A percentile compares a stretch with the other conserved stretches of the same genome.
Evolutionary conservation across 805 yeast genomes (phyloP).

Genomic region (Grigorovia yakushimaensis): DNA sequence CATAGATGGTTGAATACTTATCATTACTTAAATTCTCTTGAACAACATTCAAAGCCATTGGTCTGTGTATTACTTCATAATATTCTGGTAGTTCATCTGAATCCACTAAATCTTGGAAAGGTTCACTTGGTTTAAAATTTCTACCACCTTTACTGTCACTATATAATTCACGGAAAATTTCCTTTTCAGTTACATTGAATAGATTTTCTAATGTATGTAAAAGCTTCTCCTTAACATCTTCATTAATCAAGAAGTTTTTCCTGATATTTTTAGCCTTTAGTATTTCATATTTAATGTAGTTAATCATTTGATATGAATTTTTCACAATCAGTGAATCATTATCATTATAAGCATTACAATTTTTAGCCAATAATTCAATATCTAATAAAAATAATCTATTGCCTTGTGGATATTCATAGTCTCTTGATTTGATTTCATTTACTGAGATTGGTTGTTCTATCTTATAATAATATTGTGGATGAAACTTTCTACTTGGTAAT

Average conservation of each 20-base stretch:
- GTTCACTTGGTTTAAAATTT: conserved; percentile 41
- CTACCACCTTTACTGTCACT: conserved; percentile 7
- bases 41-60: conserved; percentile 63
- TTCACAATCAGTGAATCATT: conserved; percentile 53
- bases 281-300: conserved; percentile 45
- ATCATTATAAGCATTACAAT: conserved; percentile 68
- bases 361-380: conserved; percentile 54
- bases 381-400: conserved; percentile 43
- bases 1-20: conserved; percentile 44
- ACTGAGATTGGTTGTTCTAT: conserved; percentile 60
- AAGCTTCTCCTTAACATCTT: conserved; percentile 17
- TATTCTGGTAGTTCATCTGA: conserved; percentile 71
- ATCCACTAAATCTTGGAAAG: conserved; percentile 69
- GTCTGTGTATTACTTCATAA: conserved; percentile 57
- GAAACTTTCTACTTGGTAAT: conserved; percentile 62
- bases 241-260: conserved; percentile 23
- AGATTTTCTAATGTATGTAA: conserved; percentile 16
- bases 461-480: conserved; percentile 70
- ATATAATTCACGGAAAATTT: conserved; percentile 12
- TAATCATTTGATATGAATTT: conserved; percentile 49
- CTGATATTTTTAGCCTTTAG: conserved; percentile 30
- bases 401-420: conserved; percentile 25
- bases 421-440: conserved; percentile 45
- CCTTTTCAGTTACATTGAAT: conserved; percentile 23
- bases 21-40: conserved; percentile 42